A percentile compares a stretch with the other conserved stretches of the same genome.
phyloP scores from a whole-genome alignment of 2,329 filamentous ascomycete species.

The Septoria petroselini region DNA sequence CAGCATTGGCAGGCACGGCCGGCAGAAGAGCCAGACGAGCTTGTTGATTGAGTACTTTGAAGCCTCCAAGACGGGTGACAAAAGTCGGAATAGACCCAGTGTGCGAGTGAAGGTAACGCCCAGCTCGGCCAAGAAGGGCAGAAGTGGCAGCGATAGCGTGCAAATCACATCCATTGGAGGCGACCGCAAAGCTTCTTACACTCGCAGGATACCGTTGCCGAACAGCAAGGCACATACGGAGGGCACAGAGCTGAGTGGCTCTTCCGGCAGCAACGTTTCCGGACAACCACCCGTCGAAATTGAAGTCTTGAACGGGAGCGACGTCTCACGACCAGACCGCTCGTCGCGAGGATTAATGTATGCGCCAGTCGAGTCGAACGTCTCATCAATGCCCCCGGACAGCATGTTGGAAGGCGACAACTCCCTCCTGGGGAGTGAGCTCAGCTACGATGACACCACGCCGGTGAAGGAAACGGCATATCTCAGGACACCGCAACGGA shows the following conservation, averaged over 20 bases:
- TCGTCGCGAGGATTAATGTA: conserved; percentile 60
- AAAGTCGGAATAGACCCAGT: conserved; percentile 69
- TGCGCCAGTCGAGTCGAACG: conserved; percentile 70
- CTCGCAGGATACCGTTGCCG: conserved; percentile 63
- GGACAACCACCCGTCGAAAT: conserved; percentile 75
- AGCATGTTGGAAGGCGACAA: conserved; percentile 61
- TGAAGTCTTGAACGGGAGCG: conserved; percentile 71
- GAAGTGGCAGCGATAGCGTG: conserved; percentile 65
- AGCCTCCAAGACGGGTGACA: conserved; percentile 64
- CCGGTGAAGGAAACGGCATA: conserved; percentile 29
- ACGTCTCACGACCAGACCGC: conserved; percentile 58
- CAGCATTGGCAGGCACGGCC: conserved; percentile 52
- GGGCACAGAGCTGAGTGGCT: conserved; percentile 60
- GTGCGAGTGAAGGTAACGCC: conserved; percentile 79
- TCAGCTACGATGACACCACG: conserved; percentile 38
- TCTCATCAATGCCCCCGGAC: conserved; percentile 77
- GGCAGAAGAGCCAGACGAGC: conserved; percentile 74
- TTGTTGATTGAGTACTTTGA: conserved; percentile 95
- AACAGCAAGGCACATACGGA: conserved; percentile 39
- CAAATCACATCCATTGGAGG: conserved; percentile 80
- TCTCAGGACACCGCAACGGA: conserved; percentile 58
- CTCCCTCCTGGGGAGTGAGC: conserved; percentile 50
- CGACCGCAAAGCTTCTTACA: conserved; percentile 67
- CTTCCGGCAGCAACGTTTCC: conserved; percentile 74
- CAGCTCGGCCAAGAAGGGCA: conserved; percentile 58